Conservation (phyloP, 2,329 filamentous ascomycete species). For the Pestalotiopsis sp. region DNA sequence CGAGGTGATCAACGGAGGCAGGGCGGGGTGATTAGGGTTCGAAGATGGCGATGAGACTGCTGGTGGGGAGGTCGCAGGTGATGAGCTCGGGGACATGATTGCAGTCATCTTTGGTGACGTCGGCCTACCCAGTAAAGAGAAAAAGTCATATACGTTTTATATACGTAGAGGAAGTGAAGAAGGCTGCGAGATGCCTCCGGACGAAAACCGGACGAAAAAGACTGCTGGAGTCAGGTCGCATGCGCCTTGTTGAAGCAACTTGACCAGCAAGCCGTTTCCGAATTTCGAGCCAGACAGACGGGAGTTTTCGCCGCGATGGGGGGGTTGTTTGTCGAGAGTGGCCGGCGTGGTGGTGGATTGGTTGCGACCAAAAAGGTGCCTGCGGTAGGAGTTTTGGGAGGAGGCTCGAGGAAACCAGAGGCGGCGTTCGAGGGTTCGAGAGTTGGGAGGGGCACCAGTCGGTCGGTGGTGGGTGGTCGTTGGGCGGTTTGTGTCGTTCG, state of each 20-base stretch:
- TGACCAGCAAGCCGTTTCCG: slow-evolving; percentile 30
- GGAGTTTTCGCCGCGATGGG: background rate
- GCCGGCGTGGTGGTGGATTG: background rate
- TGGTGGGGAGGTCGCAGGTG: slow-evolving; percentile 54
- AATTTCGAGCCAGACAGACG: slow-evolving; percentile 1
- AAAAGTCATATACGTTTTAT: slow-evolving; percentile 9
- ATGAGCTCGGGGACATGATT: slow-evolving; percentile 58
- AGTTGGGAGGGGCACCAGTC: too few species aligned
- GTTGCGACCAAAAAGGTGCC: background rate
- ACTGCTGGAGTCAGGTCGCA: slow-evolving; percentile 15
- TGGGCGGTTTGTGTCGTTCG: background rate
- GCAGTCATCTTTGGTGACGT: slow-evolving; percentile 42
- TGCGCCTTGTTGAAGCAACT: slow-evolving; percentile 24
- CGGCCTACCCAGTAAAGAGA: slow-evolving; percentile 29
- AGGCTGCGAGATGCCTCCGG: slow-evolving; percentile 13
- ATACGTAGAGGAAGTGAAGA: slow-evolving; percentile 1
- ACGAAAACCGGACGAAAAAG: slow-evolving; percentile 10
- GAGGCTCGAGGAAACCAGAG: background rate
- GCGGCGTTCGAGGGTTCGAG: background rate
- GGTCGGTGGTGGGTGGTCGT: background rate
- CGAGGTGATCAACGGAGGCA: slow-evolving; percentile 59
- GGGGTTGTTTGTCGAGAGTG: background rate
- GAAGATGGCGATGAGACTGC: slow-evolving; percentile 41
- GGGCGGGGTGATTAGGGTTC: slow-evolving; percentile 53
- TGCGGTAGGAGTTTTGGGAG: background rate